Percentiles rank a stretch among this genome's conserved stretches.
phyloP scores from a whole-genome alignment of 805 yeast species.

The Candida corydali region DNA sequence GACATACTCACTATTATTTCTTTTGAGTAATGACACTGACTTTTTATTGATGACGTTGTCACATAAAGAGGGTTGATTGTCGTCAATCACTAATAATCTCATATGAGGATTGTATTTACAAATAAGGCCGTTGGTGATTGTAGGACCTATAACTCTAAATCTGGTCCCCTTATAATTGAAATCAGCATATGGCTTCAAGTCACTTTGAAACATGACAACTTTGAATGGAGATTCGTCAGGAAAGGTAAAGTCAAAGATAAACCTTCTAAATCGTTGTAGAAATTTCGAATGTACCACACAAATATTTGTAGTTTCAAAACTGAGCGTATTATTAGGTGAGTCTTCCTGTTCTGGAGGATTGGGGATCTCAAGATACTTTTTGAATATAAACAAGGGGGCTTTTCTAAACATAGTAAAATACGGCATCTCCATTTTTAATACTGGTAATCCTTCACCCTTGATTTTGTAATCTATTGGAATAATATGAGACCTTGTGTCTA shows the following conservation, averaged over 20 bases:
- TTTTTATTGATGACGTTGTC: slow-evolving; percentile 30
- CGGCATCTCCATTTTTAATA: slow-evolving; percentile 32
- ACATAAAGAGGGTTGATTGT: slow-evolving; percentile 30
- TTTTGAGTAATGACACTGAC: slow-evolving; percentile 19
- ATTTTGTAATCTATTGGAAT: slow-evolving; percentile 28
- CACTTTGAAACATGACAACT: slow-evolving; percentile 30
- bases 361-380: slow-evolving; percentile 28
- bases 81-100: slow-evolving; percentile 31
- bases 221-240: slow-evolving; percentile 17
- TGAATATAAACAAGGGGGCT: slow-evolving; percentile 31
- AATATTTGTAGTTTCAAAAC: slow-evolving; percentile 28
- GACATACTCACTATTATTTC: slow-evolving; percentile 4
- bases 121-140: slow-evolving; percentile 27
- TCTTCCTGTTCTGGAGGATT: slow-evolving; percentile 13
- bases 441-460: slow-evolving; percentile 34
- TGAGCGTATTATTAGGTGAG: slow-evolving; percentile 17
- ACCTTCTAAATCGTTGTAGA: slow-evolving; percentile 23
- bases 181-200: slow-evolving; percentile 35
- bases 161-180: slow-evolving; percentile 32
- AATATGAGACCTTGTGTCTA: slow-evolving; percentile 28
- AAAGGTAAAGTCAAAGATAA: slow-evolving; percentile 24
- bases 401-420: slow-evolving; percentile 33
- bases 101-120: slow-evolving; percentile 27
- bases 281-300: slow-evolving; percentile 30
- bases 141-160: slow-evolving; percentile 35